These are phyloP conservation scores for Pseudozyma flocculosa DNA, from an alignment of 1,284 basidiomycete species.

Conservation along the genomic window DNA sequence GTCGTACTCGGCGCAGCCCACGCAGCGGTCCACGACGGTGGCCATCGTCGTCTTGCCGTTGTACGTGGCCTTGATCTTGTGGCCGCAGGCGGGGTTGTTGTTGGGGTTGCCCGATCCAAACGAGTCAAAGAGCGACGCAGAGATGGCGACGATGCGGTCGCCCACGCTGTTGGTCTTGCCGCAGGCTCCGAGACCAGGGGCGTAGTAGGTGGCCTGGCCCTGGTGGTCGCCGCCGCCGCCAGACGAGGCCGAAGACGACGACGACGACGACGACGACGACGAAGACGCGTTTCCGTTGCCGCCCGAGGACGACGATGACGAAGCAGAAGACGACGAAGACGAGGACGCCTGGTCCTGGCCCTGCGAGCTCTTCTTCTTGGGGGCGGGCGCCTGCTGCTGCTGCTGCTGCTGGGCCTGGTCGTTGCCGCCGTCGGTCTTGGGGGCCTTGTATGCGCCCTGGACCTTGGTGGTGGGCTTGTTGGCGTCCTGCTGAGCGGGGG, in stretches of 20 bases:
- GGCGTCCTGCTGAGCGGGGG: slow-evolving; percentile 4
- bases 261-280: slow-evolving; percentile 55
- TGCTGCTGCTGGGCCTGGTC: background rate
- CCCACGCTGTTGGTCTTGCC: slow-evolving; percentile 35
- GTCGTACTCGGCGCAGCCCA: slow-evolving; percentile 32
- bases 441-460: slow-evolving; percentile 1
- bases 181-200: slow-evolving; percentile 49
- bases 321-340: background rate
- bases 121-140: slow-evolving; percentile 37
- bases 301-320: background rate
- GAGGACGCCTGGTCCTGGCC: background rate
- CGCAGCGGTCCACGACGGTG: slow-evolving; percentile 47
- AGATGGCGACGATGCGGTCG: slow-evolving; percentile 53
- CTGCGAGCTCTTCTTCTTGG: no score
- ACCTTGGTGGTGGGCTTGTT: slow-evolving; percentile 21
- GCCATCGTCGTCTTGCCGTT: slow-evolving; percentile 44
- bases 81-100: slow-evolving; percentile 47
- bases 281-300: slow-evolving; percentile 24
- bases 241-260: slow-evolving; percentile 56
- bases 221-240: slow-evolving; percentile 48
- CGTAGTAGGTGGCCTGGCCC: slow-evolving; percentile 52
- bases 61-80: slow-evolving; percentile 47
- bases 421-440: slow-evolving; percentile 1
- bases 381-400: no score
- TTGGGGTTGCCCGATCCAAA: slow-evolving; percentile 48